phyloP scores from a whole-genome alignment of 768 basidiomycete genomes.

The Trametes elegans region DNA sequence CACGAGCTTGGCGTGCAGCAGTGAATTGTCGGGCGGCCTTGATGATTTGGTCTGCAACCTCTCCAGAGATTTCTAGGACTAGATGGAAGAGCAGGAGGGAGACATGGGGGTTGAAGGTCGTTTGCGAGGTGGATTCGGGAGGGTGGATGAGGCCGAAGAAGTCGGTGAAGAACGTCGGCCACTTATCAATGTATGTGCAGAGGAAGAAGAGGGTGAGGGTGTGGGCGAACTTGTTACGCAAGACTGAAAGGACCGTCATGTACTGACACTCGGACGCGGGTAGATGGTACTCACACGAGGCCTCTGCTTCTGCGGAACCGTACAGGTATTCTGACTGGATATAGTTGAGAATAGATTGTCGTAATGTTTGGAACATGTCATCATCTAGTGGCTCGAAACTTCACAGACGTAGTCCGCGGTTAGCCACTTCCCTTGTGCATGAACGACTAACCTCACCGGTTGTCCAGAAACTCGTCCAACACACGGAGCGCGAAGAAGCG shows the following conservation, averaged over 20 bases:
- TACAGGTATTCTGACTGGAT: slow-evolving; percentile 86
- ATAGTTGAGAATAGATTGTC: slow-evolving; percentile 76
- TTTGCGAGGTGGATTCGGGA: slow-evolving; percentile 50
- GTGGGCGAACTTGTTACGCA: slow-evolving; percentile 95
- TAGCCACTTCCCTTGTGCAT: not conserved
- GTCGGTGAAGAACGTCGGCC: slow-evolving; percentile 83
- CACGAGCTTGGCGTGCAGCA: slow-evolving; percentile 70
- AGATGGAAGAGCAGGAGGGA: slow-evolving; percentile 89
- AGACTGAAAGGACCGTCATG: slow-evolving; percentile 45
- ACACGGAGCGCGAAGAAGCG: slow-evolving; percentile 81
- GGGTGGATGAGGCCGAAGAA: slow-evolving; percentile 72
- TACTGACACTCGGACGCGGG: too few species aligned
- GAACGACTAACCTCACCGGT: slow-evolving; percentile 56
- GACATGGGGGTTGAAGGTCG: slow-evolving; percentile 78
- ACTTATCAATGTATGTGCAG: slow-evolving; percentile 80
- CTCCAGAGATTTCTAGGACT: slow-evolving; percentile 91
- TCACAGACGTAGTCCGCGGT: not conserved
- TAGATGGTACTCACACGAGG: slow-evolving; percentile 74
- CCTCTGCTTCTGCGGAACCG: slow-evolving; percentile 79
- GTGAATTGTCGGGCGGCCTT: slow-evolving; percentile 81
- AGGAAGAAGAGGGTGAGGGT: slow-evolving; percentile 87
- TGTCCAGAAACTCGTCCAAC: slow-evolving; percentile 79
- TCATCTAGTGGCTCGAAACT: slow-evolving; percentile 69
- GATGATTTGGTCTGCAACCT: slow-evolving; percentile 94
- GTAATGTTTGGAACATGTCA: slow-evolving; percentile 67